Conservation (phyloP, 768 basidiomycete species). For the Rhodotorula babjevae region DNA sequence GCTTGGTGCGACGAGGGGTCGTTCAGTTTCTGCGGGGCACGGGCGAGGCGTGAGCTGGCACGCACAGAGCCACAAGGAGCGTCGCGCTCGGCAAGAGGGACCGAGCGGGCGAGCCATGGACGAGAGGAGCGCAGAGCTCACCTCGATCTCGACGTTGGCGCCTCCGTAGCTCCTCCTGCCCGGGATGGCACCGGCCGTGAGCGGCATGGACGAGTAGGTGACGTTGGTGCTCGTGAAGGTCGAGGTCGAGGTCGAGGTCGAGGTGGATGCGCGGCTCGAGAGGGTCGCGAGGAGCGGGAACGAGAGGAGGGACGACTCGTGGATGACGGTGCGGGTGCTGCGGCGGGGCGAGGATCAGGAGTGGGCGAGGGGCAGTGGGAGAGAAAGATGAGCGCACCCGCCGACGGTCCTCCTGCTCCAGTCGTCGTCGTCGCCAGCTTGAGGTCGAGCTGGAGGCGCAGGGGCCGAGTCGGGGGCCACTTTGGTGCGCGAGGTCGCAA, state of each 20-base stretch:
- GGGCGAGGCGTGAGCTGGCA: background rate
- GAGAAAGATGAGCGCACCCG: background rate
- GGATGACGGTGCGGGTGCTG: conserved; percentile 8
- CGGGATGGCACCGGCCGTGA: conserved; percentile 25
- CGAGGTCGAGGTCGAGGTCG: background rate
- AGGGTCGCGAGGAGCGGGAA: conserved; percentile 27
- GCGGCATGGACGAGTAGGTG: conserved; percentile 33
- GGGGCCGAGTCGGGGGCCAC: background rate
- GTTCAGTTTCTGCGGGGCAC: conserved; percentile 18
- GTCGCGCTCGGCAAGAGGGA: background rate
- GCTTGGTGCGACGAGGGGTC: conserved; percentile 26
- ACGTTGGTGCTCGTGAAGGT: background rate
- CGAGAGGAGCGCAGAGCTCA: background rate
- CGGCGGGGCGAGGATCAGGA: background rate
- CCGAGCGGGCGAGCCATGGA: too few relatives aligned
- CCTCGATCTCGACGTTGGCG: conserved; percentile 37
- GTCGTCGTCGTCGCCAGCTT: background rate
- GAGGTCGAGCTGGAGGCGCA: too few relatives aligned
- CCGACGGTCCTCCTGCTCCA: background rate
- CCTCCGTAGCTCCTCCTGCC: conserved; percentile 28
- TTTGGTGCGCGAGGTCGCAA: too few relatives aligned
- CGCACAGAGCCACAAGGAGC: too few relatives aligned
- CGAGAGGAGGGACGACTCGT: conserved; percentile 33
- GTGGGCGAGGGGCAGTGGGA: too few relatives aligned
- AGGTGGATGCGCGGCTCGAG: conserved; percentile 2